Base-by-base conservation (phyloP, 2,329 filamentous ascomycete species). In the Colletotrichum orchidophilum region DNA sequence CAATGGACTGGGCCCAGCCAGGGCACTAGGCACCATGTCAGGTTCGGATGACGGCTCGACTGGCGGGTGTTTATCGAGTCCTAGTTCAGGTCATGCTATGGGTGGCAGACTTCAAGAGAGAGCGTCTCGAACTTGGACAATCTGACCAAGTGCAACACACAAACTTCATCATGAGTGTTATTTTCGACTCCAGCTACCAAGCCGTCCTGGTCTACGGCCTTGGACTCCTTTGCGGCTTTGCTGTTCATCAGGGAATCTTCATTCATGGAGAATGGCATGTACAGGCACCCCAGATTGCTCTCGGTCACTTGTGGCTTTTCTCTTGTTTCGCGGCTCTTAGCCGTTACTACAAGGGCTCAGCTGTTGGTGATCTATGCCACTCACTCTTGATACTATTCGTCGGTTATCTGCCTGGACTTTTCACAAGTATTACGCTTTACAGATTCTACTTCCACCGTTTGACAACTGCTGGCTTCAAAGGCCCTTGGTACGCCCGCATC, bases 361-460 rank as follows among this genome's bases (percentile, higher is more conserved):
- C 27, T 12, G 35, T 68, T 15, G 68, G 64, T 15, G 53, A 71
- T 31, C 39, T 68, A 27, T 63, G 33, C n/a, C 58, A 46, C 11
- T 53, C 26, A 21, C 33, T 58, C 29, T 46, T 73, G 39, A 27
- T 60, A 24, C 60, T 74, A 31, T 71, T 26, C n/a, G 52, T 52
- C 21, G 65, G 68, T 13, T 75, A 75, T 61, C 35, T 75, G 3
- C 46, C 61, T 7, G 57, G 67, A 1, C 71, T 77, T 6, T 33
- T 75, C 7, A 35, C 52, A 9, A 84, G 81, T 70, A 82, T 84
- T 21, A 27, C 77, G 8, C 64, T 81, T n/a, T 82, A 85, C 74
- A 78, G 83, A 18, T 66, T 77, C 2, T 78, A 81, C 64, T 83
- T 83, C 70, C 83, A 84, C 63, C 80, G 79, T 3, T 75, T 83